Evolutionary conservation across 1,284 basidiomycete species (phyloP).

Genomic region (Inonotus obliquus): DNA sequence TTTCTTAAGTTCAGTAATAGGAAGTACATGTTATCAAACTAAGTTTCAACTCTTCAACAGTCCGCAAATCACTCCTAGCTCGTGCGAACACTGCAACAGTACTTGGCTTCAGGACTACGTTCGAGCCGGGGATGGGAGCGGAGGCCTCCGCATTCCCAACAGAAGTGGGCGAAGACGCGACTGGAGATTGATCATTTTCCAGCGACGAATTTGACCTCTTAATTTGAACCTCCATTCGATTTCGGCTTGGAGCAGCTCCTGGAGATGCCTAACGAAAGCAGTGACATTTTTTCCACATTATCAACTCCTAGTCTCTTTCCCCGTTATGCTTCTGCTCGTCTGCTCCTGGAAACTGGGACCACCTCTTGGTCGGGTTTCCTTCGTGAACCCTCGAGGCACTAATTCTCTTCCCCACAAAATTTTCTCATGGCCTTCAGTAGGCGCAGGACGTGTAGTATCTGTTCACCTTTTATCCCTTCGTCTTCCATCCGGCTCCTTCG

Average conservation of each 20-base stretch:
- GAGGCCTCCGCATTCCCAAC: no score
- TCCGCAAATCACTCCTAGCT: not conserved
- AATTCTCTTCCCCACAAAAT: no score
- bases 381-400: not conserved
- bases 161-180: no score
- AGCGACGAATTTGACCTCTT: not conserved
- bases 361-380: not conserved
- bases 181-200: no score
- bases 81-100: not conserved
- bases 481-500: no score
- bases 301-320: not conserved
- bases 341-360: not conserved
- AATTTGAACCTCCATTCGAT: not conserved
- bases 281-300: not conserved
- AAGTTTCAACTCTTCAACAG: not conserved
- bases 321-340: not conserved
- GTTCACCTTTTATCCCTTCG: no score
- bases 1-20: not conserved
- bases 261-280: not conserved
- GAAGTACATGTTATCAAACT: not conserved
- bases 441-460: no score
- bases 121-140: not conserved
- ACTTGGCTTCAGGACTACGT: not conserved
- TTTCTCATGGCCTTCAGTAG: no score
- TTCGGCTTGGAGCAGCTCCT: not conserved